Percentiles rank a stretch among this genome's conserved stretches.
phyloP scores from a whole-genome alignment of 345 rosid species.

The Cardamine resedifolia region DNA sequence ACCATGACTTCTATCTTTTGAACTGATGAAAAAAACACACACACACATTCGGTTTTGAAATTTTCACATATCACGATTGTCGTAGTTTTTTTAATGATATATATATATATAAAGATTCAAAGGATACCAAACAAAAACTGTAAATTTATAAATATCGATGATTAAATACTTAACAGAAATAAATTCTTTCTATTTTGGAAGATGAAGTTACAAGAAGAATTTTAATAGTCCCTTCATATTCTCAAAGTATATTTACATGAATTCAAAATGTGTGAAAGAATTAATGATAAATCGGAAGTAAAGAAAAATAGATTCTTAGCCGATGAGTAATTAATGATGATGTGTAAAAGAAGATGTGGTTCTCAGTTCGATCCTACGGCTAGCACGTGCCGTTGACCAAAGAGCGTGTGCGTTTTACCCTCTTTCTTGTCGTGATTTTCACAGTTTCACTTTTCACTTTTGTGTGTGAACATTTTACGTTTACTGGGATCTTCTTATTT shows the following conservation, averaged over 20 bases:
- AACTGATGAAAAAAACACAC: no score
- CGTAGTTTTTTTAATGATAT: neutral
- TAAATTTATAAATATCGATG: neutral
- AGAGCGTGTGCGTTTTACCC: slow-evolving; percentile 4
- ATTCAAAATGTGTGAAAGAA: neutral
- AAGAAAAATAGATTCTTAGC: neutral
- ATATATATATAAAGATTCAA: neutral
- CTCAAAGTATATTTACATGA: neutral
- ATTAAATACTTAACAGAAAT: neutral
- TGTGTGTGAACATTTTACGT: slow-evolving; percentile 24
- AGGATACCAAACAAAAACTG: neutral
- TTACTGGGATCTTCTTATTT: slow-evolving; percentile 7
- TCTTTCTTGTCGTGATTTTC: neutral
- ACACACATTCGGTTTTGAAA: neutral
- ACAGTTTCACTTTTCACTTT: neutral
- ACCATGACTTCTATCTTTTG: neutral
- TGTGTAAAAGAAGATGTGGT: slow-evolving; percentile 23
- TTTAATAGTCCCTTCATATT: neutral
- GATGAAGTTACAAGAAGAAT: neutral
- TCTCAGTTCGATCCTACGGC: neutral
- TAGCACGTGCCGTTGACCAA: slow-evolving; percentile 17
- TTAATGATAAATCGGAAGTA: neutral
- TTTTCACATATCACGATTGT: neutral
- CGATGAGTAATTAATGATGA: neutral
- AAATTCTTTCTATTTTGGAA: neutral